Evolutionary conservation across 2,329 filamentous ascomycete species (phyloP), one percentile per base, ranked within the genome.

Genomic region (Fusarium coffeatum): DNA sequence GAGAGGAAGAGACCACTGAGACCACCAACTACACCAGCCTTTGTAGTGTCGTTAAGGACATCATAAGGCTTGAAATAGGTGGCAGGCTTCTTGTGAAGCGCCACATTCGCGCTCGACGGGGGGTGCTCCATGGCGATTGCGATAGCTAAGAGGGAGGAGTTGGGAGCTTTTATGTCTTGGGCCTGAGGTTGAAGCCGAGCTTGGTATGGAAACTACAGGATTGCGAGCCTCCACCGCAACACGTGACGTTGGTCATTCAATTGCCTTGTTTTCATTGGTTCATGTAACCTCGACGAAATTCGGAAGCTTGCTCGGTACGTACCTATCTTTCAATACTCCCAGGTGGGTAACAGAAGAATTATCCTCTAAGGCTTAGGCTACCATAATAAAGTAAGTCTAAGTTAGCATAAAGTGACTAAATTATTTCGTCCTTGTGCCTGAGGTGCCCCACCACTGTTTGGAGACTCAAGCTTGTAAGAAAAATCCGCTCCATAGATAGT

Each of bases 1-100:
- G 93, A 91, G 65, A 92, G 79, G 80, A 93, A 86, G 78, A 92
- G 83, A 75, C 94, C 94, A 64, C 87, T 87, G 64, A 84, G 83
- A 76, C 89, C 89, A 66, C 90, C 90, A 74, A 93, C 81, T 69
- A 90, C 76, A 42, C 87, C 88, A 66, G 89, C 88, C 78, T 88
- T 89, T 78, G 90, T 82, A 53, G 90, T 87, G 69, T 87, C 85
- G 71, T 87, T 86, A 74, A 97, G 81, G 72, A 93, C 90, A 86
- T 97, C 92, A 80, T 90, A 88, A 50, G 91, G 89, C 71, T 92
- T 88, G 81, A 91, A 97, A 68, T 78, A 64, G 66, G 67, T 66
- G 16, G 76, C 69, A 34, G 67, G 55, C 68, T 71, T 64, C 54
- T 59, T 54, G 57, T 69, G 67, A 71, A 71, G 72, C 74, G 68